Conservation (phyloP, 306 rosid genomes). For the Calophaca sinica region DNA sequence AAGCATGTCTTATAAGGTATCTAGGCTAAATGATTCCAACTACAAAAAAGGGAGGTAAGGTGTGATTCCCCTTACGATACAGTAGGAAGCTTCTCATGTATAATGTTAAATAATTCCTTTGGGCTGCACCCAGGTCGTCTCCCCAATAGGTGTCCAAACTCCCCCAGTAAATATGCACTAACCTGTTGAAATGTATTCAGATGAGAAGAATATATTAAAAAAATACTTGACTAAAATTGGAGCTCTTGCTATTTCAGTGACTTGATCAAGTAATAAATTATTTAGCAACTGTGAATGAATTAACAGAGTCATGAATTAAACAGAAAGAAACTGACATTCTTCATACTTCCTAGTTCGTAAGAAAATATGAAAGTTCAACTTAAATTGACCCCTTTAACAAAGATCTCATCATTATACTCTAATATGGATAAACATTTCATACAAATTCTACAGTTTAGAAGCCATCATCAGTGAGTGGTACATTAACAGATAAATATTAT, state of each 20-base stretch:
- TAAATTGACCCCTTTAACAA: slow-evolving; percentile 31
- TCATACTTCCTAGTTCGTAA: slow-evolving; percentile 31
- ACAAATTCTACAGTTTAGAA: slow-evolving; percentile 41
- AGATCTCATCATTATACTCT: slow-evolving; percentile 22
- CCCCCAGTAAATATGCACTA: slow-evolving; percentile 96
- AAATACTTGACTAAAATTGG: slow-evolving; percentile 10
- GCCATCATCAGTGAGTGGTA: slow-evolving; percentile 7
- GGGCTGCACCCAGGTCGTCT: slow-evolving; percentile 95
- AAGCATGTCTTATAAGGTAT: slow-evolving; percentile 47
- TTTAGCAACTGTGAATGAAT: slow-evolving; percentile 29
- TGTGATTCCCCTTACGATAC: slow-evolving; percentile 74
- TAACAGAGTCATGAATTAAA: background rate
- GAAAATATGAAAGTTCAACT: slow-evolving; percentile 22
- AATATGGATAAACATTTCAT: slow-evolving; percentile 24
- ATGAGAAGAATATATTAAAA: slow-evolving; percentile 36
- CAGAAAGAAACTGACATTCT: slow-evolving; percentile 30
- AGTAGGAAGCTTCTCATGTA: slow-evolving; percentile 98
- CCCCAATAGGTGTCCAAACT: slow-evolving; percentile 95
- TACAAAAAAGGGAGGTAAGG: slow-evolving; percentile 23
- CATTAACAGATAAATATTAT: slow-evolving; percentile 20
- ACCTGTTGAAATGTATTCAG: slow-evolving; percentile 70
- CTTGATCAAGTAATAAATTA: slow-evolving; percentile 31
- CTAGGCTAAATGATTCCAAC: slow-evolving; percentile 21
- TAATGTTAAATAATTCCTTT: slow-evolving; percentile 79
- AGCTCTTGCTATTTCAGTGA: slow-evolving; percentile 33